Conservation (phyloP, 306 rosid genomes). For the Carpinus fangiana region DNA sequence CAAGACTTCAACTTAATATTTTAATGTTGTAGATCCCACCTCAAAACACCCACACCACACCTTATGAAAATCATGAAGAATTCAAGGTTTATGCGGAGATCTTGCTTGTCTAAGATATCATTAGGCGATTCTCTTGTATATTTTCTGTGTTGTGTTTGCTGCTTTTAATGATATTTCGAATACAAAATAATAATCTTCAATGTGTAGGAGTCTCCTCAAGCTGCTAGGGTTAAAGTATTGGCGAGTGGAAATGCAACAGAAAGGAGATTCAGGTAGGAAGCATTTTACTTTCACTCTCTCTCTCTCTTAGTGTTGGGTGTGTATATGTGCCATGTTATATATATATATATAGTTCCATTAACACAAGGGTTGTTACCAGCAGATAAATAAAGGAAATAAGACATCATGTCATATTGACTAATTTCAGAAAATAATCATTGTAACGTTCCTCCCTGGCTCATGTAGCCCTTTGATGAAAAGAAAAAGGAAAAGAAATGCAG, state of each 20-base stretch:
- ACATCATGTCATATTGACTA: too few species aligned
- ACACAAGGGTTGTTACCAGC: too few species aligned
- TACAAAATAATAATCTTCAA: not conserved
- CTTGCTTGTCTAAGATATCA: slow-evolving; percentile 22
- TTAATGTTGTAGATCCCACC: not conserved
- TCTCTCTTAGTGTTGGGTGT: not conserved
- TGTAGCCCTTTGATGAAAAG: too few species aligned
- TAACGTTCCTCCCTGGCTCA: too few species aligned
- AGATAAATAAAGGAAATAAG: too few species aligned
- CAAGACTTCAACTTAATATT: not conserved
- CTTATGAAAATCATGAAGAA: not conserved
- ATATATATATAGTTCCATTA: too few species aligned
- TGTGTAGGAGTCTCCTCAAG: slow-evolving; percentile 94
- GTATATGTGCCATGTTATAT: not conserved
- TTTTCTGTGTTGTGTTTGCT: too few species aligned
- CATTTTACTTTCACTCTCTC: not conserved
- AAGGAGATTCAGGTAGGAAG: slow-evolving; percentile 86
- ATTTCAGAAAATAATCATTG: too few species aligned
- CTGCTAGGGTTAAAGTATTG: slow-evolving; percentile 97
- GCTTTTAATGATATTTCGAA: too few species aligned
- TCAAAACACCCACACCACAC: not conserved
- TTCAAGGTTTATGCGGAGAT: not conserved
- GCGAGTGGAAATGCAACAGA: slow-evolving; percentile 98
- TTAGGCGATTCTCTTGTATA: too few species aligned
- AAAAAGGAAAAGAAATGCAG: too few species aligned